These are phyloP conservation scores for Cordyceps fumosorosea DNA, from an alignment of 2,329 filamentous ascomycete species.

Conservation along the genomic window DNA sequence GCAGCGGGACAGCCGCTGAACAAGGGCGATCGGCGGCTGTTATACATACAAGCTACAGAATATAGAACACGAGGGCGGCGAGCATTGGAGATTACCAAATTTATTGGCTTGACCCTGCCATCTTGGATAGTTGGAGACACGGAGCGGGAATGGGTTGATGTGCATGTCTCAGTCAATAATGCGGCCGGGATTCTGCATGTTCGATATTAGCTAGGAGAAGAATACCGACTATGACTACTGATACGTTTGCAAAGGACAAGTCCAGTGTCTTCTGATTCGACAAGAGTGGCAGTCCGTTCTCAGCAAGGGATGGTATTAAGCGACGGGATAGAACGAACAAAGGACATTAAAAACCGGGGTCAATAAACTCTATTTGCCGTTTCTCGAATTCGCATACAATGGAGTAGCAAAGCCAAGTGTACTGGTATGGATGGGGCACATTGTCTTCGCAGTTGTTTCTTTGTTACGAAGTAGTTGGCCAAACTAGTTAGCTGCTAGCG, in stretches of 20 bases:
- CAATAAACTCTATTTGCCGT: not conserved
- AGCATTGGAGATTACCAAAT: not conserved
- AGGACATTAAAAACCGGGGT: not conserved
- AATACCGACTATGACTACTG: too few species aligned
- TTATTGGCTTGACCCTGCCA: not conserved
- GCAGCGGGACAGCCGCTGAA: not conserved
- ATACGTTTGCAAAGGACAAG: not conserved
- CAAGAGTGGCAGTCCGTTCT: not conserved
- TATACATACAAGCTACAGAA: not conserved
- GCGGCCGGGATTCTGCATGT: not conserved
- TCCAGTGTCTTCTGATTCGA: not conserved
- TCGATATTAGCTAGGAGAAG: not conserved
- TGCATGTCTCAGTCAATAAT: not conserved
- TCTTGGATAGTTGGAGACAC: not conserved
- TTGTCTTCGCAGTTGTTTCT: too few species aligned
- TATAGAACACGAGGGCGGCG: not conserved
- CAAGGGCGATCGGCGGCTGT: not conserved
- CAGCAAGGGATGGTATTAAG: not conserved
- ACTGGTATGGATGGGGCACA: too few species aligned
- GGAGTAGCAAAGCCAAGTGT: too few species aligned
- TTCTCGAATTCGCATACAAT: too few species aligned
- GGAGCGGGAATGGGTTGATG: not conserved
- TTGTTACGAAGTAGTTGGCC: too few species aligned
- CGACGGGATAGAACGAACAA: not conserved
- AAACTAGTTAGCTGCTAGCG: not conserved